Evolutionary conservation across 495 filamentous ascomycete species (phyloP), one percentile per base, ranked within the genome.

Genomic region (Penicillium longicatenatum): DNA sequence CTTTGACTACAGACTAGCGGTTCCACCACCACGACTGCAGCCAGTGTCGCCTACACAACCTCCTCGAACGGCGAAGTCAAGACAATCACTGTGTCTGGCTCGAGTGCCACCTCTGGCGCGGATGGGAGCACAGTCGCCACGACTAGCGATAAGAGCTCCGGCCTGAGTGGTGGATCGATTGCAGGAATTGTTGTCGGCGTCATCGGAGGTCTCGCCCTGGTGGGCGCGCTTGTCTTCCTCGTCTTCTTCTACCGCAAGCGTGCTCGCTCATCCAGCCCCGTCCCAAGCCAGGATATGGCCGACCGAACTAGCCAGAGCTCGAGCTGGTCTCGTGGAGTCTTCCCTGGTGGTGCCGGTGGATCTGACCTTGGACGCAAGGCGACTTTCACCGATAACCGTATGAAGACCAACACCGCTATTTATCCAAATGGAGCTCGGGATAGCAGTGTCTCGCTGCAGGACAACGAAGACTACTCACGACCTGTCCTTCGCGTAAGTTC

Each of bases 381-480:
- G 1, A 75, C 70, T 11, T 79, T 76, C 52, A 79, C 73, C 24
- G 77, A 79, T 54, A 75, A 71, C 56, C 77, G 77, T 50, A 60
- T 79, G 71, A 77, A 75, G 46, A 70, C 72, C 20, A 71, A 77
- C 56, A 39, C 33, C 33, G 24, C 11, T 16, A 70, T 82, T 45
- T 77, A 73, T 54, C 70, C 74, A 46, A 73, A 80, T 50, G 82
- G 78, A 35, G 72, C 72, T 37, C 79, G 78, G 19, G 68, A 78
- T 46, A 84, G 81, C 62, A 73, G 75, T 31, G 65, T 75, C 20
- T 83, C 81, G 39, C 76, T 84, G 31, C 76, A 79, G 49, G 82
- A 84, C 51, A 79, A 84, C 47, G 78, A 80, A 62, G 82, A 84
- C 60, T 84, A 84, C 65, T 82, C 81, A 33, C 74, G 82, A 41